These are phyloP conservation scores for Populus hybrid DNA, from an alignment of 441 rosid species.

Conservation along the genomic window DNA sequence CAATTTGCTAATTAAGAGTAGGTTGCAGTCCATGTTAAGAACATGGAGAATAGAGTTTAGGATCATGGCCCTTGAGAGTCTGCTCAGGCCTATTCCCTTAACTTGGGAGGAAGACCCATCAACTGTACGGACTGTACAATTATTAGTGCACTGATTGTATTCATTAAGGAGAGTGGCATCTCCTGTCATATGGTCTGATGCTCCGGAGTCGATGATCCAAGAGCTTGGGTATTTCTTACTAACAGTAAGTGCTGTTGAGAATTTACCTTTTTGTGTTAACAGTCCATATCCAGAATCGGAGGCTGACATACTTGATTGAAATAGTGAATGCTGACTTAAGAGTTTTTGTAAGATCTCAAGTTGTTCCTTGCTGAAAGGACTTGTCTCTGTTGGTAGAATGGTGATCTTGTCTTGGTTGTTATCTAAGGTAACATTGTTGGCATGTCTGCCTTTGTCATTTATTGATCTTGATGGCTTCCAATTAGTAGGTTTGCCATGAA, in stretches of 20 bases:
- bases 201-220: neutral
- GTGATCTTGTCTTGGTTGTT: too few species aligned
- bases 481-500: too few species aligned
- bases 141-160: neutral
- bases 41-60: too few species aligned
- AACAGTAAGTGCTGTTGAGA: neutral
- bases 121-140: neutral
- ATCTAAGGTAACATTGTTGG: neutral
- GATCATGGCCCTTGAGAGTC: too few species aligned
- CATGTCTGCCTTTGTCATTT: neutral
- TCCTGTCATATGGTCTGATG: neutral
- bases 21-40: too few species aligned
- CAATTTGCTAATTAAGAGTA: too few species aligned
- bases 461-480: too few species aligned
- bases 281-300: neutral
- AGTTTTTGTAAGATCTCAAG: neutral
- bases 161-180: neutral
- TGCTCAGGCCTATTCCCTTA: neutral
- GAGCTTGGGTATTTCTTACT: neutral
- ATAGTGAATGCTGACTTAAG: neutral
- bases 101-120: neutral
- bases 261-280: neutral
- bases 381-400: too few species aligned
- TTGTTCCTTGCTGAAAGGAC: neutral
- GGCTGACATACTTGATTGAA: neutral